Evolutionary conservation across 2,329 filamentous ascomycete species (phyloP).

Genomic region (Xylariaceae sp.): DNA sequence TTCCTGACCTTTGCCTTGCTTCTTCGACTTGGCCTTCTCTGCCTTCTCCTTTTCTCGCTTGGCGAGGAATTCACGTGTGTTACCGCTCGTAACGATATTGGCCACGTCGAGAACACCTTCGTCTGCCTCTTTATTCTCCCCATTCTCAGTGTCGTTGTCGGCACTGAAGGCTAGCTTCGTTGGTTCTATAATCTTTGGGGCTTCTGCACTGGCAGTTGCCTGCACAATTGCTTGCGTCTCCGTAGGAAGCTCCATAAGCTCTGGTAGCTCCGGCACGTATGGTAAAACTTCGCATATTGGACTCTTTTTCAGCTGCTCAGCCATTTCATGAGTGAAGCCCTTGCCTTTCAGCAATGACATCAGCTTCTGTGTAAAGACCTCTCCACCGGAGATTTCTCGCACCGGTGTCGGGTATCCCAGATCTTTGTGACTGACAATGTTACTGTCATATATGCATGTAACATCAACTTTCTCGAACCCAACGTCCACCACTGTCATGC

Average conservation of each 20-base stretch:
- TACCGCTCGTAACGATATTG: conserved; percentile 81
- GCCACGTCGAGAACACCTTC: conserved; percentile 85
- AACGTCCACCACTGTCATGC: conserved; percentile 87
- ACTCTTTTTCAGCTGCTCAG: conserved; percentile 73
- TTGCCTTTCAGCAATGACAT: conserved; percentile 68
- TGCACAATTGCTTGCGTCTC: conserved; percentile 45
- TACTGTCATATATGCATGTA: conserved; percentile 85
- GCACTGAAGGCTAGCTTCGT: conserved; percentile 43
- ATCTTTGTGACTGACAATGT: conserved; percentile 71
- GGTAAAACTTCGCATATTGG: conserved; percentile 71
- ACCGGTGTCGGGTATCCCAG: conserved; percentile 59
- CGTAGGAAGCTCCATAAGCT: conserved; percentile 57
- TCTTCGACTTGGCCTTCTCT: conserved; percentile 67
- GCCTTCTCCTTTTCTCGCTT: conserved; percentile 83
- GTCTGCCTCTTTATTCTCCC: conserved; percentile 49
- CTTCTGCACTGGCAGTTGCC: conserved; percentile 44
- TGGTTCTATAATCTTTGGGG: conserved; percentile 43
- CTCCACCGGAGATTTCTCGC: conserved; percentile 74
- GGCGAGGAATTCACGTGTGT: conserved; percentile 81
- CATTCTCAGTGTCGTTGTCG: conserved; percentile 43
- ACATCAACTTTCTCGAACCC: conserved; percentile 93
- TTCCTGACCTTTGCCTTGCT: conserved; percentile 66
- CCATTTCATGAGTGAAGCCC: conserved; percentile 69
- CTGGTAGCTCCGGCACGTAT: conserved; percentile 54
- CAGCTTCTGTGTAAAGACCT: conserved; percentile 81